These are phyloP conservation scores for Oxytropis ochrocephala DNA, from an alignment of 306 rosid genomes.

Conservation along the genomic window DNA sequence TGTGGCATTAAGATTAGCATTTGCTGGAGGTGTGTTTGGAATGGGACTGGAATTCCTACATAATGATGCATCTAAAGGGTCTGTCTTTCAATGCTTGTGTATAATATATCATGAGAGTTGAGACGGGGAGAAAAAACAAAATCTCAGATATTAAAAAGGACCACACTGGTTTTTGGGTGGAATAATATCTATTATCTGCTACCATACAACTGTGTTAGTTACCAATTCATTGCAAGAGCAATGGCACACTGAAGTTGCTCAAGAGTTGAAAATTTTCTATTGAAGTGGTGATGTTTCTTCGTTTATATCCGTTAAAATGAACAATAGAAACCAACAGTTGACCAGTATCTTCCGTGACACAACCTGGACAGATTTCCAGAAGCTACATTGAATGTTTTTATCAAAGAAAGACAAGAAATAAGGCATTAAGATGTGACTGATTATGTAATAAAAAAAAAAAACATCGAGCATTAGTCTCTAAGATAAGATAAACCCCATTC, in stretches of 20 bases:
- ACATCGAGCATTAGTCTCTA: not conserved
- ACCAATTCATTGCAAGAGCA: not conserved
- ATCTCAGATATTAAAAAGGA: not conserved
- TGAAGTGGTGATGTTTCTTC: not conserved
- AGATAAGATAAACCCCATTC: slow-evolving; percentile 6
- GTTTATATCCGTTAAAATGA: not conserved
- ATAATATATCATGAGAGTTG: not conserved
- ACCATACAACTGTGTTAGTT: not conserved
- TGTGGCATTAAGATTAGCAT: not conserved
- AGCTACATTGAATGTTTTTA: not conserved
- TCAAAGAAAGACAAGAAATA: not conserved
- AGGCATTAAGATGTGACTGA: not conserved
- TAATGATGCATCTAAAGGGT: not conserved
- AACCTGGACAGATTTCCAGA: not conserved
- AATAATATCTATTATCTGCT: not conserved
- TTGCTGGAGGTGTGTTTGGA: not conserved
- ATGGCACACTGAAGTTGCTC: not conserved
- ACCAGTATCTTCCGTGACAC: not conserved
- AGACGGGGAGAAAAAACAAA: not conserved
- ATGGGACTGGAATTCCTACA: not conserved
- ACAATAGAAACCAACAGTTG: not conserved
- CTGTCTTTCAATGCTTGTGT: not conserved
- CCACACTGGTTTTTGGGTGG: not conserved
- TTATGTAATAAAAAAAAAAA: not conserved
- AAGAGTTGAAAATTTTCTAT: not conserved